Evolutionary conservation across 257 asterid genomes (phyloP).

Genomic region (Fraxinus quadrangulata): DNA sequence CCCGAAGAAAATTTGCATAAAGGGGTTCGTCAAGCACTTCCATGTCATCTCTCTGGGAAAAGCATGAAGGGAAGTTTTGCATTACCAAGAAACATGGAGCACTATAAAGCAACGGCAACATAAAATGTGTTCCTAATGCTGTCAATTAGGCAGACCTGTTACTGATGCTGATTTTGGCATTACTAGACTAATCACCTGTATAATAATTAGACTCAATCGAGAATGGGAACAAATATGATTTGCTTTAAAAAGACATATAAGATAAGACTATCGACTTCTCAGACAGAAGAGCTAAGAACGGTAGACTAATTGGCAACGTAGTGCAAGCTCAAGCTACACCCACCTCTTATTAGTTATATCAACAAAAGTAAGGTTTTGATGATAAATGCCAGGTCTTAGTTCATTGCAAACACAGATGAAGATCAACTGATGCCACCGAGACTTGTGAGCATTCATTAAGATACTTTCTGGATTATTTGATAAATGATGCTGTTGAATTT

Average conservation of each 20-base stretch:
- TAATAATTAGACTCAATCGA: background rate
- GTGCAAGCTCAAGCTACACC: background rate
- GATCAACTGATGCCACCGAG: background rate
- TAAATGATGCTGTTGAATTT: background rate
- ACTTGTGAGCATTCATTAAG: background rate
- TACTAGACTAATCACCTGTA: background rate
- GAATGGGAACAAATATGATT: background rate
- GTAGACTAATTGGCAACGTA: background rate
- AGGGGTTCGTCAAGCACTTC: constrained; percentile 90
- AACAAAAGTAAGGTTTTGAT: background rate
- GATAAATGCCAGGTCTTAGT: background rate
- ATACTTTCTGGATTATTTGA: background rate
- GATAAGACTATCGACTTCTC: background rate
- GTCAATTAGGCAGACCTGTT: background rate
- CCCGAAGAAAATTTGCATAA: constrained; percentile 59
- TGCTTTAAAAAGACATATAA: background rate
- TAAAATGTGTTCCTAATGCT: background rate
- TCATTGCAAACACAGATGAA: too few relatives aligned
- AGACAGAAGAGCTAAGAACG: background rate
- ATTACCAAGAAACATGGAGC: constrained; percentile 4
- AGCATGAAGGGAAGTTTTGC: constrained; percentile 2
- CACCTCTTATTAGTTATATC: background rate
- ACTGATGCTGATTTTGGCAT: background rate
- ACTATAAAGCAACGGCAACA: background rate
- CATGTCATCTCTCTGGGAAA: constrained; percentile 69